Evolutionary conservation across 177 flowering plant species (phyloP).

Genomic region (Vitis hybrid): DNA sequence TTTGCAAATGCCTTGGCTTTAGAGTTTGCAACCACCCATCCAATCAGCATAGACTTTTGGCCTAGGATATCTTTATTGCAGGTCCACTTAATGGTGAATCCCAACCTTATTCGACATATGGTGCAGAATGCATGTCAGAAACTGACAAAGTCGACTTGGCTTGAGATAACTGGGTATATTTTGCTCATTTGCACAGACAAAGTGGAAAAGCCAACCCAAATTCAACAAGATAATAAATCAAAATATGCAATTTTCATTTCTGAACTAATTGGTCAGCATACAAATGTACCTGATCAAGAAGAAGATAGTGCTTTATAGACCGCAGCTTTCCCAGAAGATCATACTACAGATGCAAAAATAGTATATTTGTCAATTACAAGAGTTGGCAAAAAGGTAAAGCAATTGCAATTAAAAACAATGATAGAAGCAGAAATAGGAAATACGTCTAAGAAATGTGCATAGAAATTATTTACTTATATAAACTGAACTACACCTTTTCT

Average conservation of each 20-base stretch:
- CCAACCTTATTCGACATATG: neutral
- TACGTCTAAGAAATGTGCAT: neutral
- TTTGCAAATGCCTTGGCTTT: neutral
- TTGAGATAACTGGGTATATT: neutral
- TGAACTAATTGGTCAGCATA: neutral
- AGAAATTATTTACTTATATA: slow-evolving; percentile 11
- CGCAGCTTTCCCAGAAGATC: slow-evolving; percentile 90
- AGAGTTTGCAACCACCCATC: neutral
- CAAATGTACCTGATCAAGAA: slow-evolving; percentile 86
- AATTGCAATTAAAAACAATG: slow-evolving; percentile 1
- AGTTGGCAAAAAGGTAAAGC: neutral
- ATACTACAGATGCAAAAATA: slow-evolving; percentile 49
- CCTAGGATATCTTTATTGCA: neutral
- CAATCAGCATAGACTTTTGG: neutral
- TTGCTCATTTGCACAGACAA: neutral
- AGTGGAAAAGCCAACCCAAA: neutral
- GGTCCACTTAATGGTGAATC: neutral
- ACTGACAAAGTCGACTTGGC: neutral
- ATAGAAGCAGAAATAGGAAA: neutral
- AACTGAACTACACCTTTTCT: slow-evolving; percentile 62
- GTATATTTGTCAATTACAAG: slow-evolving; percentile 7
- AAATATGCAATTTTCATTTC: neutral
- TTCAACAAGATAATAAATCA: neutral
- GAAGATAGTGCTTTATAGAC: slow-evolving; percentile 93
- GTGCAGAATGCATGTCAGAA: neutral